phyloP scores from a whole-genome alignment of 306 rosid species.

The Dalbergia oliveri region DNA sequence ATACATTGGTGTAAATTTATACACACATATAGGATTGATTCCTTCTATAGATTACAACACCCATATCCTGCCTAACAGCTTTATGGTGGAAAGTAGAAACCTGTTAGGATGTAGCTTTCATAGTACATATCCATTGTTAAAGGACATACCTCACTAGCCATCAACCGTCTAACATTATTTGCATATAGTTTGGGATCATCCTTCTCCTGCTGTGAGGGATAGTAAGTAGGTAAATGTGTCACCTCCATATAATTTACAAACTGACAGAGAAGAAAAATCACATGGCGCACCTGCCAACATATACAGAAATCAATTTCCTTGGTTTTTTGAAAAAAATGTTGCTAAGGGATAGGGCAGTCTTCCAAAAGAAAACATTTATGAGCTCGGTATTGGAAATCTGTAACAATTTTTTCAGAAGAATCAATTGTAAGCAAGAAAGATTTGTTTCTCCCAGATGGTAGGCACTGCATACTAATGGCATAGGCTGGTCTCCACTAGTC shows the following conservation, averaged over 20 bases:
- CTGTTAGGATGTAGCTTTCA: constrained; percentile 11
- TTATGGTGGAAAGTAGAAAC: background rate
- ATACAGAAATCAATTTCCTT: constrained; percentile 32
- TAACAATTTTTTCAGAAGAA: background rate
- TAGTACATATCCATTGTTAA: background rate
- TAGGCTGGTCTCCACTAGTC: background rate
- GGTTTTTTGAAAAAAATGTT: no score
- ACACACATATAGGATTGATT: constrained; percentile 1
- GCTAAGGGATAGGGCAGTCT: background rate
- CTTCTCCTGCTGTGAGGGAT: constrained; percentile 83
- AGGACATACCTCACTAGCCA: constrained; percentile 83
- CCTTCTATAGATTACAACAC: constrained; percentile 30
- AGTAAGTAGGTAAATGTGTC: constrained; percentile 68
- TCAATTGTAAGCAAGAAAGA: constrained; percentile 7
- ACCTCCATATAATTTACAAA: constrained; percentile 90
- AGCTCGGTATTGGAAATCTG: constrained; percentile 20
- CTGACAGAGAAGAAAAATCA: constrained; percentile 82
- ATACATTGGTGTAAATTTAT: background rate
- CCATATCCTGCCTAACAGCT: constrained; percentile 25
- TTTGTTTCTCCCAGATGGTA: constrained; percentile 6
- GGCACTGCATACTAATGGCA: constrained; percentile 6
- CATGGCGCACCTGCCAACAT: constrained; percentile 77
- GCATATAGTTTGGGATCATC: constrained; percentile 81
- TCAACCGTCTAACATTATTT: constrained; percentile 73
- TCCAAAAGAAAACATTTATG: constrained; percentile 15